A percentile compares a stretch with the other conserved stretches of the same genome.
Evolutionary conservation across 2,329 filamentous ascomycete species (phyloP).

Genomic region (Polychaeton citri): DNA sequence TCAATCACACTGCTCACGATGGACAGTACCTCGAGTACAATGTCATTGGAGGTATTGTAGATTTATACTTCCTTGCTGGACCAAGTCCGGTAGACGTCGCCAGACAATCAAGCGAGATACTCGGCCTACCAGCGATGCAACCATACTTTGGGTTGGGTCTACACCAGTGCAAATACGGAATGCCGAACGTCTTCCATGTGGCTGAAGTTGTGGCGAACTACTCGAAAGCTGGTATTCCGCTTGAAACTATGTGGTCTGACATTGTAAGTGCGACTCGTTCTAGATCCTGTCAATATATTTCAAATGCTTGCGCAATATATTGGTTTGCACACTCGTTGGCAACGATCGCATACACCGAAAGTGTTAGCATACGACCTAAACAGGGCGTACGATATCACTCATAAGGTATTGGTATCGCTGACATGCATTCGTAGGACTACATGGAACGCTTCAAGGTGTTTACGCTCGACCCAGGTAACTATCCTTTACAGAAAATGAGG

Average conservation of each 20-base stretch:
- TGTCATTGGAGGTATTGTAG: slow-evolving; percentile 60
- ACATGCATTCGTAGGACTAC: no score
- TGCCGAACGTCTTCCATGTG: slow-evolving; percentile 47
- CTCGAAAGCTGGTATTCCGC: slow-evolving; percentile 48
- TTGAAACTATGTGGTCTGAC: slow-evolving; percentile 64
- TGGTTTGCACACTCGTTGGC: no score
- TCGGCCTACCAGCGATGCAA: slow-evolving; percentile 35
- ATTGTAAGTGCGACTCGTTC: no score
- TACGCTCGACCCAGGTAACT: slow-evolving; percentile 50
- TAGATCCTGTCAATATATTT: no score
- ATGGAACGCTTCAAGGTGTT: slow-evolving; percentile 42
- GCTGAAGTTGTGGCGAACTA: slow-evolving; percentile 58
- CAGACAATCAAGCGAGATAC: slow-evolving; percentile 36
- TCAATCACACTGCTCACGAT: slow-evolving; percentile 51
- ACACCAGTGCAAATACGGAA: slow-evolving; percentile 38
- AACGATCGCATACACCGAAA: no score
- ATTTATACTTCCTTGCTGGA: slow-evolving; percentile 43
- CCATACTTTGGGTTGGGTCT: slow-evolving; percentile 41
- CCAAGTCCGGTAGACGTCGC: slow-evolving; percentile 33
- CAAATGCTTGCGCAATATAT: no score
- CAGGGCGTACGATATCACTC: no score
- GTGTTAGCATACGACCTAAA: no score
- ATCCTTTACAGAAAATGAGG: slow-evolving; percentile 48
- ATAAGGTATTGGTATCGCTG: no score
- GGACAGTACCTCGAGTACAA: slow-evolving; percentile 70